A percentile compares a stretch with the other conserved stretches of the same genome.
Evolutionary conservation across 169 alveolate genomes (phyloP).

Genomic region (Plasmodium relictum): DNA sequence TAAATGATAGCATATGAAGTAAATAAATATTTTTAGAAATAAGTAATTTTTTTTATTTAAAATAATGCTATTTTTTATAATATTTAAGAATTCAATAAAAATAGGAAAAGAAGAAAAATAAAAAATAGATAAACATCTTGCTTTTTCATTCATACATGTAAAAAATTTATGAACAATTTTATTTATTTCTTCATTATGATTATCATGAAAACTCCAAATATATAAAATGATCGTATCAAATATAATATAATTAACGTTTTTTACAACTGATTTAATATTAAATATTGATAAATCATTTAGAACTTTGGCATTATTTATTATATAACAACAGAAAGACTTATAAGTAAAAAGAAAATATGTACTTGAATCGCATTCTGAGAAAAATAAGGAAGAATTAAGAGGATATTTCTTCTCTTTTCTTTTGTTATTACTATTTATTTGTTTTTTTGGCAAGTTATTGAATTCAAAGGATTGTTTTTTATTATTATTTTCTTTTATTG

Average conservation of each 20-base stretch:
- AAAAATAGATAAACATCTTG: conserved; percentile 54
- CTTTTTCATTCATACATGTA: conserved; percentile 71
- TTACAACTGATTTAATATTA: conserved; percentile 33
- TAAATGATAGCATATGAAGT: conserved; percentile 36
- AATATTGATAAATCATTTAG: conserved; percentile 14
- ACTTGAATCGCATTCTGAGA: conserved; percentile 58
- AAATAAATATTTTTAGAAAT: conserved; percentile 38
- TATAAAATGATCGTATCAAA: conserved; percentile 60
- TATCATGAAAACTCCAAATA: conserved; percentile 32
- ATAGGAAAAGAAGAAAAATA: conserved; percentile 48
- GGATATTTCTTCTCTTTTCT: neutral
- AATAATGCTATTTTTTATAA: conserved; percentile 11
- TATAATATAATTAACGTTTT: conserved; percentile 34
- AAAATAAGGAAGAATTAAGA: conserved; percentile 34
- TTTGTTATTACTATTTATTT: neutral
- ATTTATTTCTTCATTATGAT: neutral
- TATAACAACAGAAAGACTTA: conserved; percentile 49
- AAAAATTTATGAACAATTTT: conserved; percentile 47
- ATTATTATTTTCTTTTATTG: conserved; percentile 10
- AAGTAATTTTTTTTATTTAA: conserved; percentile 18
- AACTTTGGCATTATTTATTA: conserved; percentile 44
- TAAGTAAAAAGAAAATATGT: conserved; percentile 43
- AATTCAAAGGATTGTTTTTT: neutral
- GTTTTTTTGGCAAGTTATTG: neutral
- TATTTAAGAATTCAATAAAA: conserved; percentile 39